Base-by-base conservation (phyloP, 805 yeast species). In the Debaryomyces prosopidis region DNA sequence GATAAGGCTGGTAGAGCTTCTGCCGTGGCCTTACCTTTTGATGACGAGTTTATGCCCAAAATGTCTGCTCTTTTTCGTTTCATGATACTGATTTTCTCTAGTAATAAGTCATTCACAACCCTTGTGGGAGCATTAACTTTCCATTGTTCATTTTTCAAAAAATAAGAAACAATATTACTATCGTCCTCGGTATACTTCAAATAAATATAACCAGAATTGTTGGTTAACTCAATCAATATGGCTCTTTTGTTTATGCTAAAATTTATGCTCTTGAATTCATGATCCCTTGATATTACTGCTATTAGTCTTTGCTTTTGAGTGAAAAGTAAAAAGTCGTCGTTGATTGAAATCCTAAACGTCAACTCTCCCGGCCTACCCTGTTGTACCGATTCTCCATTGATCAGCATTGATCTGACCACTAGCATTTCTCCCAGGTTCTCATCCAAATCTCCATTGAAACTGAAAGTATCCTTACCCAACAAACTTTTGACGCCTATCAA, bases 191-290 rank as follows among this genome's bases (percentile, higher is more conserved):
- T 17, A 31, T 51, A 51, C 14, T 32, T 46, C 30, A 44, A 43
- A 36, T 49, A 49, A 3, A 53, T 32, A 41, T 47, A 53, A 10
- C 54, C 52, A 11, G 16, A n/a, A 7, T 20, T 19, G 12, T 40
- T 27, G 8, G 36, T 32, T 11, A 51, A 39, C 35, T 39, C 49
- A 14, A 53, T 43, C 10, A 53, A 42, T 19, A 53, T 27, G 18
- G 51, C 37, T 14, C 47, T 33, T 18, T 37, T 45, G 11, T 36
- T 28, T n/a, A 30, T 16, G 39, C 48, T 42, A 28, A 46, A 42
- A 17, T 19, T 27, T 5, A 46, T 30, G 26, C 36, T 23, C 18
- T 43, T 20, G 19, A 43, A 26, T 18, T 49, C 45, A 12, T n/a
- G 40, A 10, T n/a, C 23, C 31, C 43, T 14, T n/a, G 42, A 33